Conservation (phyloP, 192 early-diverging fungal species). For the Coemansia sp. region DNA sequence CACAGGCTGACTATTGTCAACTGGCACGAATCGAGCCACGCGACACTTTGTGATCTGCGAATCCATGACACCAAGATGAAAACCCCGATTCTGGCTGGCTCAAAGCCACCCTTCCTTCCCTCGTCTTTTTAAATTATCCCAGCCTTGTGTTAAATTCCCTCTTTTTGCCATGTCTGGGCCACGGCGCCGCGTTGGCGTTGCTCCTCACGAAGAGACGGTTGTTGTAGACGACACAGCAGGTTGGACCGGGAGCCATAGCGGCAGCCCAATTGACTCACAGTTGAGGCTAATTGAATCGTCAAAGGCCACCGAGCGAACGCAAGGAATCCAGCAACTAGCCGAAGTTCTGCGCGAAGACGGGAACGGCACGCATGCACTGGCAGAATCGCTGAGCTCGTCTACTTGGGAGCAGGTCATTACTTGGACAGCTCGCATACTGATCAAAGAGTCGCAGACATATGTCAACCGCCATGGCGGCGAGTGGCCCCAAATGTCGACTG, state of each 20-base stretch:
- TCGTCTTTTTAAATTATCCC: background rate
- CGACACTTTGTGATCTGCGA: background rate
- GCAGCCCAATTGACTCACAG: slow-evolving; percentile 24
- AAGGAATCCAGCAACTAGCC: slow-evolving; percentile 39
- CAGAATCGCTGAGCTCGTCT: slow-evolving; percentile 12
- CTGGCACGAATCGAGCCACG: background rate
- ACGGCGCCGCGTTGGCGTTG: slow-evolving; percentile 35
- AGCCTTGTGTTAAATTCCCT: background rate
- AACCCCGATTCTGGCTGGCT: background rate
- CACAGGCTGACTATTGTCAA: background rate
- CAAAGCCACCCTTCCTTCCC: background rate
- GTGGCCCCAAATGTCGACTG: slow-evolving; percentile 25
- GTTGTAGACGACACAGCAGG: background rate
- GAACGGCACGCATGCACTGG: slow-evolving; percentile 9
- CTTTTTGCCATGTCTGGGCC: slow-evolving; percentile 19
- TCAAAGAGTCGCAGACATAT: slow-evolving; percentile 38
- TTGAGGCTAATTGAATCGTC: slow-evolving; percentile 38
- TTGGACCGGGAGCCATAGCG: background rate
- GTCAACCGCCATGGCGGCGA: slow-evolving; percentile 38
- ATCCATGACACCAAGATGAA: background rate
- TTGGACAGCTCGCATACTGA: slow-evolving; percentile 45
- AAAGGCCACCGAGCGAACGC: slow-evolving; percentile 43
- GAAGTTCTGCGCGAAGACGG: slow-evolving; percentile 40
- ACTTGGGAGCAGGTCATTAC: slow-evolving; percentile 41
- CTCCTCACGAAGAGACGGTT: slow-evolving; percentile 16